Evolutionary conservation across 129 eudicot species (phyloP), one percentile per base, ranked within the genome.

Genomic region (Glebionis coronaria): DNA sequence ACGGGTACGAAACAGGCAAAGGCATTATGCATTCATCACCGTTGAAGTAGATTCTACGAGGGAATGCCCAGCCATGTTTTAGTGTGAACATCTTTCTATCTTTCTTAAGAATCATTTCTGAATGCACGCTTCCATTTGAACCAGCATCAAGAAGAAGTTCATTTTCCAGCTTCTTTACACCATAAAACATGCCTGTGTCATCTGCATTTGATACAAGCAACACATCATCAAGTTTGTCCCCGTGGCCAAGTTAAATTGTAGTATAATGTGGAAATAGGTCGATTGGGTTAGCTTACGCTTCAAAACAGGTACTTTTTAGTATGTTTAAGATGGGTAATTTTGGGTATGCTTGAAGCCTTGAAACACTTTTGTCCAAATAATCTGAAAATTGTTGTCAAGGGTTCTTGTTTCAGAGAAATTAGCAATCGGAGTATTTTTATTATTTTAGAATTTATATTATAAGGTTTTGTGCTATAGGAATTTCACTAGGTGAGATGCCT

Each of bases 101-200:
- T 68, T 83, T 83, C 38, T 42, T 70, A 40, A 83, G 77, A 38
- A 80, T 73, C 67, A 83, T 61, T 42, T 83, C 81, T 5, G 78
- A 72, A 14, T 80, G 61, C 31, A 83, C 85, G 50, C 74, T 80
- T 53, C 81, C 87, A 4, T 61, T 59, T 47, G 54, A 45, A 21
- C 87, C 82, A 19, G 82, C 88, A 23, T 80, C 70, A 3, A 65
- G 54, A 18, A 80, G 46, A 44, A 47, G 52, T 21, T 80, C 82
- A 20, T 83, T 83, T 15, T 73, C 53, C 35, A 73, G 56, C 62
- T 65, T 70, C 45, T 56, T 60, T 3, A 59, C 45, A n/a, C 85
- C 88, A 56, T 80, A 83, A 67, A 83, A 83, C 85, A 80, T 72
- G 9, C 80, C 85, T 3, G 75, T 73, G 68, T 80, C 88, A 80